Evolutionary conservation across 345 rosid genomes (phyloP), one percentile per base, ranked within the genome.

Genomic region (Gynandropsis gynandra): DNA sequence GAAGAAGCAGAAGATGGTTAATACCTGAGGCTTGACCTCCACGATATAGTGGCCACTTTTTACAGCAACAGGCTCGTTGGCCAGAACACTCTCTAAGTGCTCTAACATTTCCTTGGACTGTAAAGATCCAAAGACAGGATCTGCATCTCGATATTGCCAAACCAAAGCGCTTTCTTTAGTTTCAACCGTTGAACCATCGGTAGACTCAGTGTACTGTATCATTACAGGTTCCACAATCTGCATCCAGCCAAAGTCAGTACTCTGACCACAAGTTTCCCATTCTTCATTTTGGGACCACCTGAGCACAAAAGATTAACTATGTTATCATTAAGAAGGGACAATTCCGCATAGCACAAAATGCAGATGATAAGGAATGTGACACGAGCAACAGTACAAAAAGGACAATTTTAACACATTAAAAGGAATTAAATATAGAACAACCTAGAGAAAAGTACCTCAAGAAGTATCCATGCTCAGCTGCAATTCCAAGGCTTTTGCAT

Each of bases 41-140:
- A 80, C 80, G 31, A 80, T 80, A 44, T 33, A 67, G 45, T 71
- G 75, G 33, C 87, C 83, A 33, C 87, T 72, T 65, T 77, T 80
- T 9, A 80, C 87, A 16, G 65, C 66, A 59, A 75, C 83, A 3
- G 83, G 83, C 53, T 80, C 83, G 50, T 77, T 77, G 36, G 83
- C 71, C 37, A 80, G 54, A 42, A 77, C 83, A 44, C 58, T 77
- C 63, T 80, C 87, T 4, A 80, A 72, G 58, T 80, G 87, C 41
- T 80, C 87, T 31, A 80, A 40, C 76, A 80, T 45, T 66, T 80
- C 87, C 72, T 80, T 77, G 8, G 80, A 83, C 55, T 80, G 87
- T 20, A 64, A 50, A 48, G 79, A 77, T 43, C 87, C 83, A 49
- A 80, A 80, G 19, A 70, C 73, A 0, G 50, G 70, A 54, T 77